Percentiles rank a stretch among this genome's conserved stretches.
Conservation (phyloP, 345 rosid genomes). For the Brassica rapa region DNA sequence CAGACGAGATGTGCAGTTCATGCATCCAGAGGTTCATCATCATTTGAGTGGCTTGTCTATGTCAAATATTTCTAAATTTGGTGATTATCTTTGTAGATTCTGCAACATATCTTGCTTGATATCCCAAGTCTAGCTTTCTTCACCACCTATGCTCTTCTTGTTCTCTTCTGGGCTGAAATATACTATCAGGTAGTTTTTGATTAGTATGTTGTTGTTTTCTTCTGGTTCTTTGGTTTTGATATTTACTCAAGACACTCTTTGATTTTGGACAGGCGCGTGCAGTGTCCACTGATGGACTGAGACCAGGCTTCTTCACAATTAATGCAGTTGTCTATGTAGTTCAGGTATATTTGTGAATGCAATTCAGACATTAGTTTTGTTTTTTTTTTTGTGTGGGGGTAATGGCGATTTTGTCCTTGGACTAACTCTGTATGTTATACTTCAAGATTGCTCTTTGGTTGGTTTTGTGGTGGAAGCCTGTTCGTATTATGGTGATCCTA, state of each 20-base stretch:
- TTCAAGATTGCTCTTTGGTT: constrained; percentile 79
- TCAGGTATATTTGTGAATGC: constrained; percentile 57
- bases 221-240: neutral
- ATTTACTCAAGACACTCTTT: constrained; percentile 8
- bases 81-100: constrained; percentile 48
- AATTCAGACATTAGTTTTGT: neutral
- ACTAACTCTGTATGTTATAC: neutral
- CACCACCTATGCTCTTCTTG: constrained; percentile 86
- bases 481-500: constrained; percentile 53
- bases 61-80: neutral
- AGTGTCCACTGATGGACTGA: constrained; percentile 78
- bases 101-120: constrained; percentile 78
- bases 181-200: constrained; percentile 69
- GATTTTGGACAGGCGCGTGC: constrained; percentile 69
- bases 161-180: constrained; percentile 97
- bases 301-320: constrained; percentile 75
- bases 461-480: constrained; percentile 78
- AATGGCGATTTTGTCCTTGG: neutral
- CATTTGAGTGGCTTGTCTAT: neutral
- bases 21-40: constrained; percentile 58
- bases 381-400: constrained; percentile 10
- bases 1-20: constrained; percentile 59
- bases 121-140: constrained; percentile 88
- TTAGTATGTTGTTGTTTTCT: neutral
- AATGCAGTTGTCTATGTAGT: constrained; percentile 70